A percentile compares a stretch with the other conserved stretches of the same genome.
phyloP scores from a whole-genome alignment of 2,329 filamentous ascomycete genomes.

The Fusarium stilboides region DNA sequence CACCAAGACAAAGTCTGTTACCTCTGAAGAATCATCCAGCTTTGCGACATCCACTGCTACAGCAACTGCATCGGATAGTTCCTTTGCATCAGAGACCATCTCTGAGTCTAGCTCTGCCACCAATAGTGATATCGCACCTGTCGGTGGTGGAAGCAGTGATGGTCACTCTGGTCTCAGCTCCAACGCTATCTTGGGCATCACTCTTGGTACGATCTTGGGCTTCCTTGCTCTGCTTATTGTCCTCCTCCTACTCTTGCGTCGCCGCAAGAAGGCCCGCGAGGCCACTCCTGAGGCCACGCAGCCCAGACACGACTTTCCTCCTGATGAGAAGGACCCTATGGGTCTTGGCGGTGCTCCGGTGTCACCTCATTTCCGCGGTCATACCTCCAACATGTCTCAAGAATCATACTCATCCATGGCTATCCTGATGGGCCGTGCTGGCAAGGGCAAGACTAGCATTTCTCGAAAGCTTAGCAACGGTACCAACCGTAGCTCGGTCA shows the following conservation, averaged over 20 bases:
- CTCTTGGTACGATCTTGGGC: slow-evolving; percentile 85
- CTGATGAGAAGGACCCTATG: slow-evolving; percentile 71
- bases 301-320: slow-evolving; percentile 59
- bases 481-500: slow-evolving; percentile 63
- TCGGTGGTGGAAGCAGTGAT: slow-evolving; percentile 45
- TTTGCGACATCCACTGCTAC: slow-evolving; percentile 46
- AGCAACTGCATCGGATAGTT: slow-evolving; percentile 38
- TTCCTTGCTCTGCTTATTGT: slow-evolving; percentile 79
- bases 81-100: slow-evolving; percentile 46
- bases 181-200: slow-evolving; percentile 81
- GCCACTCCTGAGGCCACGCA: slow-evolving; percentile 60
- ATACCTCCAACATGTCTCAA: slow-evolving; percentile 67
- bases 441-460: slow-evolving; percentile 61
- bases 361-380: slow-evolving; percentile 63
- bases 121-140: slow-evolving; percentile 46
- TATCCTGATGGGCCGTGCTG: slow-evolving; percentile 75
- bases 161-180: slow-evolving; percentile 56
- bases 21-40: slow-evolving; percentile 43
- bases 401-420: slow-evolving; percentile 75
- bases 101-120: slow-evolving; percentile 47
- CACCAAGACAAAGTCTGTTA: slow-evolving; percentile 49
- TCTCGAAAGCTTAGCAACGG: slow-evolving; percentile 71
- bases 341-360: slow-evolving; percentile 63
- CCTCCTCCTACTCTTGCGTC: slow-evolving; percentile 73
- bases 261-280: slow-evolving; percentile 63